Percentiles rank a stretch among this genome's conserved stretches.
Conservation (phyloP, 2,329 filamentous ascomycete genomes). For the Geosmithia putterillii region DNA sequence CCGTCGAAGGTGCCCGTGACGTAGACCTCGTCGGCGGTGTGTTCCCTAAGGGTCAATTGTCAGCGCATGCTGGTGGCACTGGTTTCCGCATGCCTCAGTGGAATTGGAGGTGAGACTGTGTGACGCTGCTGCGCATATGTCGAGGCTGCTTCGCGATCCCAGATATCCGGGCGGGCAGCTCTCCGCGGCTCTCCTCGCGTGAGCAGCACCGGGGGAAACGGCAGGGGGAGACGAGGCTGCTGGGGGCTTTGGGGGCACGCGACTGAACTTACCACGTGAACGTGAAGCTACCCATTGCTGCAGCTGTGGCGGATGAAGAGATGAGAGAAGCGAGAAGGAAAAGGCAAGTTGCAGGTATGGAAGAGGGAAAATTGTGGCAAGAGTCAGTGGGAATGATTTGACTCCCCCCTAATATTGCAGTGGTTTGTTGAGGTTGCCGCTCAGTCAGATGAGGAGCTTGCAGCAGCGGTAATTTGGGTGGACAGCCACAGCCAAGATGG, state of each 20-base stretch:
- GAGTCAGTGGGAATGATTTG: background rate
- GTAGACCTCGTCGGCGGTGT: conserved; percentile 74
- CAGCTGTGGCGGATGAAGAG: background rate
- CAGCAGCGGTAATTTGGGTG: background rate
- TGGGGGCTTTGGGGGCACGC: too few relatives aligned
- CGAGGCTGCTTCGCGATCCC: background rate
- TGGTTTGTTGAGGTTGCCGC: background rate
- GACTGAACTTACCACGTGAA: conserved; percentile 51
- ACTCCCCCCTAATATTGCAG: background rate
- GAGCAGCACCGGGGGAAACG: background rate
- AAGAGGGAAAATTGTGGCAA: background rate
- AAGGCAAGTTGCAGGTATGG: background rate
- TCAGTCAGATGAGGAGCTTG: background rate
- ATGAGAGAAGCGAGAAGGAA: background rate
- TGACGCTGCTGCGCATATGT: background rate
- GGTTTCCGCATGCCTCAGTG: conserved; percentile 10
- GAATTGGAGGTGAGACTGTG: background rate
- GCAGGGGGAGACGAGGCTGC: conserved; percentile 3
- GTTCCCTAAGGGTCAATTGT: conserved; percentile 47
- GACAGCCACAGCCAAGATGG: background rate
- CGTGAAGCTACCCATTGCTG: conserved; percentile 52
- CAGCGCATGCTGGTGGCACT: background rate
- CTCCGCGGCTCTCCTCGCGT: background rate
- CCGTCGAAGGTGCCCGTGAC: conserved; percentile 94
- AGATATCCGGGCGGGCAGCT: background rate